Conservation (phyloP, 306 rosid species). For the Pyrus pyrifolia region DNA sequence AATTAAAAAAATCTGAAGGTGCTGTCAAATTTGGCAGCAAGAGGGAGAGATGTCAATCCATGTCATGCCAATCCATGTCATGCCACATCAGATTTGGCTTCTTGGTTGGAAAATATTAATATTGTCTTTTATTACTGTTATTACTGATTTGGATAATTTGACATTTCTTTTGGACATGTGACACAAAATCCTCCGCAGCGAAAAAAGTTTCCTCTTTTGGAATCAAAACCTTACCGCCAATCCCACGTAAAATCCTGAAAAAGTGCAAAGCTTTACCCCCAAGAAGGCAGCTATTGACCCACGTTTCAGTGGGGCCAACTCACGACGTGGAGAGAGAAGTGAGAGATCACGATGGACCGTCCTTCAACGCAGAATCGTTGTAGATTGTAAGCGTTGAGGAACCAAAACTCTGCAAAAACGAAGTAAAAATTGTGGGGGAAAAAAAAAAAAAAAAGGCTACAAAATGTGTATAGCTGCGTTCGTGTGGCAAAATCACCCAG, state of each 20-base stretch:
- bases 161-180: background rate
- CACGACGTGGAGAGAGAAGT: background rate
- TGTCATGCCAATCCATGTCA: no score
- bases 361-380: background rate
- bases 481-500: slow-evolving; percentile 63
- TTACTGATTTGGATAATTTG: no score
- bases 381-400: background rate
- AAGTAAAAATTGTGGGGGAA: background rate
- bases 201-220: background rate
- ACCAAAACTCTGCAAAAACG: background rate
- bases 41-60: no score
- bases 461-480: slow-evolving; percentile 62
- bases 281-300: background rate
- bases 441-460: background rate
- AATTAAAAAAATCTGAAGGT: no score
- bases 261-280: background rate
- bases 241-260: background rate
- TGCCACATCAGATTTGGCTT: no score
- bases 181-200: background rate
- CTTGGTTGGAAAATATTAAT: no score
- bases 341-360: background rate
- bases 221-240: background rate
- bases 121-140: no score
- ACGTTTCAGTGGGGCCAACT: background rate
- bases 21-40: no score